These are phyloP conservation scores for Sporothrix phasma DNA, from an alignment of 2,329 filamentous ascomycete species.

Conservation along the genomic window DNA sequence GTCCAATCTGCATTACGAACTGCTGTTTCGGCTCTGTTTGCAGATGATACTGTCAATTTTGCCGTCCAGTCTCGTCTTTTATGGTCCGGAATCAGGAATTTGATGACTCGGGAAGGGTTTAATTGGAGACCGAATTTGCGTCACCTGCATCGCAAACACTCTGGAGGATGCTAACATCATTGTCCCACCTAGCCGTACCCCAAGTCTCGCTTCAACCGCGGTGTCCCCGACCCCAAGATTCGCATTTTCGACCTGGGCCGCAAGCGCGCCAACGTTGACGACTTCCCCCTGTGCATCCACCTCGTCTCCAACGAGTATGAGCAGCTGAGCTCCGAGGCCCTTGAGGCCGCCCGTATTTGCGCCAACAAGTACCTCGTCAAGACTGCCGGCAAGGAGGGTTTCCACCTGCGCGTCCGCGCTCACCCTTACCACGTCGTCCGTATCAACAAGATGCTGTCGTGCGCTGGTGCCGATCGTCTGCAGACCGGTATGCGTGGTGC, in stretches of 20 bases:
- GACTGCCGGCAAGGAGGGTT: constrained; percentile 60
- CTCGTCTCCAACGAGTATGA: constrained; percentile 99
- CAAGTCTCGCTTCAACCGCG: constrained; percentile 99
- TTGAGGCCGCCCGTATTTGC: constrained; percentile 99
- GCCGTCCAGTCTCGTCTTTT: background rate
- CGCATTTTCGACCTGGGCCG: constrained; percentile 98
- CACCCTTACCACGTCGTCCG: constrained; percentile 99
- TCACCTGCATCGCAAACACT: background rate
- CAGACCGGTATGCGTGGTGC: constrained; percentile 99
- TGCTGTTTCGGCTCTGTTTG: background rate
- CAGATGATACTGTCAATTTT: background rate
- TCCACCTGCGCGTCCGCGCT: constrained; percentile 71
- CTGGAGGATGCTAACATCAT: constrained; percentile 11
- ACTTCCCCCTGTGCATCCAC: constrained; percentile 99
- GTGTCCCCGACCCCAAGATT: constrained; percentile 79
- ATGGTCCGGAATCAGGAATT: background rate
- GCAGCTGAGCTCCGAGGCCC: constrained; percentile 98
- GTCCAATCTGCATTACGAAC: background rate
- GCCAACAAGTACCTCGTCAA: constrained; percentile 81
- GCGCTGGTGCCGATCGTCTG: constrained; percentile 99
- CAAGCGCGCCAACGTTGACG: constrained; percentile 97
- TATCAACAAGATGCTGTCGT: constrained; percentile 99
- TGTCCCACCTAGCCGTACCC: constrained; percentile 65
- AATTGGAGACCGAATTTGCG: background rate
- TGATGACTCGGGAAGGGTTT: background rate